phyloP scores from a whole-genome alignment of 1,284 basidiomycete species.

The Leccinum angustisporum region DNA sequence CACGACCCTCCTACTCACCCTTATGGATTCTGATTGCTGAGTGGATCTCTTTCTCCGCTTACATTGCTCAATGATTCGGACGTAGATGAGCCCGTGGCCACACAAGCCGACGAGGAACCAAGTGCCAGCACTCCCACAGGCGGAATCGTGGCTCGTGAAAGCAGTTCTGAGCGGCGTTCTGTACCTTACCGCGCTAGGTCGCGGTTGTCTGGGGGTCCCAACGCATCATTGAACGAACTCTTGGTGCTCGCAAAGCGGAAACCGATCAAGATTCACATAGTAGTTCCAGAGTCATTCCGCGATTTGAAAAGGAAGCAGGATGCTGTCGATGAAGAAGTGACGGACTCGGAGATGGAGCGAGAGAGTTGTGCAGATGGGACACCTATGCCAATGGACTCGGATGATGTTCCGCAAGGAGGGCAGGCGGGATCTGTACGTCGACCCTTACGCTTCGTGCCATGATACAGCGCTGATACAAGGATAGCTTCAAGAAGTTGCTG shows the following conservation, averaged over 20 bases:
- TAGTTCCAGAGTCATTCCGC: slow-evolving; percentile 4
- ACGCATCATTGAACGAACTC: slow-evolving; percentile 24
- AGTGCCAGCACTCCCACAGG: neutral
- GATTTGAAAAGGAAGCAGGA: slow-evolving; percentile 23
- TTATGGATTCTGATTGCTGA: neutral
- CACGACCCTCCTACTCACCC: neutral
- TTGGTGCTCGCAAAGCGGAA: slow-evolving; percentile 18
- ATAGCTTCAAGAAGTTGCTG: neutral
- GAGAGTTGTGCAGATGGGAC: neutral
- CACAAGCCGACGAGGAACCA: neutral
- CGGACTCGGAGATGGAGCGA: neutral
- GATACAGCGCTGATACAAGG: slow-evolving; percentile 1
- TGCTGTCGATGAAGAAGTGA: neutral
- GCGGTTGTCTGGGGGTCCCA: slow-evolving; percentile 22
- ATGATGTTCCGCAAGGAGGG: neutral
- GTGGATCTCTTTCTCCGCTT: slow-evolving; percentile 21
- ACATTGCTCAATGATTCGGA: slow-evolving; percentile 15
- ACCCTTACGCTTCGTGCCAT: neutral
- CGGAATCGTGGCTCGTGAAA: neutral
- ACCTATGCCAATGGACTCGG: neutral
- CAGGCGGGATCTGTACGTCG: slow-evolving; percentile 1
- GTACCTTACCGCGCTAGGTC: neutral
- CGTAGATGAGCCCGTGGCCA: neutral
- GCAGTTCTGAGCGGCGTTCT: neutral
- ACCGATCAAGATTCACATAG: slow-evolving; percentile 9